Conservation (phyloP, 2,329 filamentous ascomycete genomes). For the Colletotrichum chrysophilum region DNA sequence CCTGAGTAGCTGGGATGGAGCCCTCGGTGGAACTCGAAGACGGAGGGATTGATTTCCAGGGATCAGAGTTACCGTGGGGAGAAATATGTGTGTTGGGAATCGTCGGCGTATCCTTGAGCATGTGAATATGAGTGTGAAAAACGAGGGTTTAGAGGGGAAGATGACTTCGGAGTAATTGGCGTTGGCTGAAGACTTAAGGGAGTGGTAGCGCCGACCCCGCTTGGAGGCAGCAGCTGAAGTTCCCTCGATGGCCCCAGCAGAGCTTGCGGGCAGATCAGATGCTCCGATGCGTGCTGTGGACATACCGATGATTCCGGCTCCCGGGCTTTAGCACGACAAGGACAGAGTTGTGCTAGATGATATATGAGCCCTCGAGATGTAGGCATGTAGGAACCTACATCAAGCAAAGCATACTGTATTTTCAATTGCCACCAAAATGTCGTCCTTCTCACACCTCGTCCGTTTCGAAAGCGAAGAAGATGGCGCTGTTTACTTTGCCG, state of each 20-base stretch:
- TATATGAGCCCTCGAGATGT: not conserved
- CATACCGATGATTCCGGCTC: not conserved
- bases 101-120: not conserved
- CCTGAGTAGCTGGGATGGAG: not conserved
- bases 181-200: not conserved
- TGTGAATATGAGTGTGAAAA: not conserved
- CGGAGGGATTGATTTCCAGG: not conserved
- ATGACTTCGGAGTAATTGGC: not conserved
- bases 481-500: slow-evolving; percentile 19
- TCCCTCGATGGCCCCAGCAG: not conserved
- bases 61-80: not conserved
- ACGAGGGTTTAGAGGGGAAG: not conserved
- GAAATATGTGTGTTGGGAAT: not conserved
- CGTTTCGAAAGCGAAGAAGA: slow-evolving; percentile 24
- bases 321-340: not conserved
- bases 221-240: not conserved
- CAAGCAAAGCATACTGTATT: not conserved
- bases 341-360: not conserved
- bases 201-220: not conserved
- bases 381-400: fast-evolving
- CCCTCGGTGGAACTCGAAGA: not conserved
- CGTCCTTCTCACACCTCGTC: slow-evolving; percentile 21
- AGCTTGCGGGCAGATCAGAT: not conserved
- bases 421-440: not conserved
- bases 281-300: not conserved